Percentiles rank a stretch among this genome's conserved stretches.
These are phyloP conservation scores for Coemansia sp. DNA, from an alignment of 192 early-diverging fungal species.

Conservation along the genomic window DNA sequence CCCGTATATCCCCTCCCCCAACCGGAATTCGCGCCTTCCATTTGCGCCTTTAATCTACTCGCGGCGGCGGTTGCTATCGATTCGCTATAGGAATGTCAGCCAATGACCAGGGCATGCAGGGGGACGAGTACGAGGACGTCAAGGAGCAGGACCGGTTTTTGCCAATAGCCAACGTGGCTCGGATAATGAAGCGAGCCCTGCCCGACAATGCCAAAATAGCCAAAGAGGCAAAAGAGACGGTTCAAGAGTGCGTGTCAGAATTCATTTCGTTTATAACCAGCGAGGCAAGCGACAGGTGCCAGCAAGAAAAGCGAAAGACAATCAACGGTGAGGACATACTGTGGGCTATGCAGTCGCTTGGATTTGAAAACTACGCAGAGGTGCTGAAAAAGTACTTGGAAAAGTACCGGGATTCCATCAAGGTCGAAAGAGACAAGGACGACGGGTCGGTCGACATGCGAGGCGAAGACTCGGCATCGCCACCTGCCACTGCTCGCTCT, in stretches of 20 bases:
- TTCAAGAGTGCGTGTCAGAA: slow-evolving; percentile 97
- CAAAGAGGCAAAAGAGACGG: slow-evolving; percentile 97
- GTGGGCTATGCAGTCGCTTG: slow-evolving; percentile 97
- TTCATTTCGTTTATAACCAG: slow-evolving; percentile 99
- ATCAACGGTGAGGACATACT: slow-evolving; percentile 98
- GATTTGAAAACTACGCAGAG: slow-evolving; percentile 96
- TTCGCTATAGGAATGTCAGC: slow-evolving; percentile 26
- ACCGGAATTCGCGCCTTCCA: neutral
- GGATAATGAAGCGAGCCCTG: slow-evolving; percentile 97
- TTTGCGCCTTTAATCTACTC: neutral
- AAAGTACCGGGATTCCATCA: slow-evolving; percentile 79
- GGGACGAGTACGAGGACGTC: slow-evolving; percentile 71
- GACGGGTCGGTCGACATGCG: slow-evolving; percentile 17
- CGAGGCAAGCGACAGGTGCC: slow-evolving; percentile 96
- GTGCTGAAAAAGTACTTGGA: slow-evolving; percentile 86
- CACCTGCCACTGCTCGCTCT: slow-evolving; percentile 12
- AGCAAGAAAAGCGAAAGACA: slow-evolving; percentile 95
- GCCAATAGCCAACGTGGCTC: slow-evolving; percentile 94
- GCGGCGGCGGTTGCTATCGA: neutral
- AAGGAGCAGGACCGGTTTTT: slow-evolving; percentile 96
- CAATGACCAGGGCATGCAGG: slow-evolving; percentile 30
- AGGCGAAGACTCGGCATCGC: slow-evolving; percentile 26
- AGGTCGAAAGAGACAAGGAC: slow-evolving; percentile 54
- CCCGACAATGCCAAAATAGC: slow-evolving; percentile 98
- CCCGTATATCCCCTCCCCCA: no score